Evolutionary conservation across 345 rosid species (phyloP), one percentile per base, ranked within the genome.

Genomic region (Melastoma malabathricum): DNA sequence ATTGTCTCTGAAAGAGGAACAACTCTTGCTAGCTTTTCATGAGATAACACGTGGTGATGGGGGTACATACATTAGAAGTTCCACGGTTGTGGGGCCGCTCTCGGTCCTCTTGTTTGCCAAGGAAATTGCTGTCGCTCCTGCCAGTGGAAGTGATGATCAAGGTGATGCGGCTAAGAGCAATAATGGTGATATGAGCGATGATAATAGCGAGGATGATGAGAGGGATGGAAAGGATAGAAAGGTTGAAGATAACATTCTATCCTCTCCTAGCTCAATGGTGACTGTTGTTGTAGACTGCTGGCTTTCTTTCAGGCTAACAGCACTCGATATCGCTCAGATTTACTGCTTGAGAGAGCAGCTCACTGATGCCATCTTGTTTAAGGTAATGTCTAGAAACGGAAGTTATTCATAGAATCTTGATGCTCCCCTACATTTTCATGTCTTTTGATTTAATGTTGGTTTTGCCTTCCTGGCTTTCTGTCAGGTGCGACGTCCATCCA

Each of bases 1-100:
- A 48, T 61, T 81, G 38, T 59, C 80, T 0, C 62, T 47, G 55
- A 71, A 72, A 68, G 62, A 64, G 10, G 70, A 58, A 41, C 77
- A 62, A 43, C 77, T 95, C n/a, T 67, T 82, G 63, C 55, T 84
- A 59, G 61, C 85, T 7, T 87, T 71, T 44, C 95, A 92, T 68
- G 97, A 87, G 76, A 72, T 92, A 59, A 85, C 79, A 43, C 94
- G 86, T 54, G 95, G 95, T 13, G 97, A 84, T 57, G 79, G 78
- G 50, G 81, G 87, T 63, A 70, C 82, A 81, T 69, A 67, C 65
- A 74, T 87, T 54, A 73, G 78, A 67, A 88, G 85, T 45, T 79
- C 79, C 66, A 84, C 75, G 1, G 73, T 81, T 64, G 67, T 78
- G 62, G 88, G 83, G 50, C 86, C 84, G 14, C 83, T 92, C 13